These are phyloP conservation scores for Colletotrichum viniferum DNA, from an alignment of 2,329 filamentous ascomycete species.

Conservation along the genomic window DNA sequence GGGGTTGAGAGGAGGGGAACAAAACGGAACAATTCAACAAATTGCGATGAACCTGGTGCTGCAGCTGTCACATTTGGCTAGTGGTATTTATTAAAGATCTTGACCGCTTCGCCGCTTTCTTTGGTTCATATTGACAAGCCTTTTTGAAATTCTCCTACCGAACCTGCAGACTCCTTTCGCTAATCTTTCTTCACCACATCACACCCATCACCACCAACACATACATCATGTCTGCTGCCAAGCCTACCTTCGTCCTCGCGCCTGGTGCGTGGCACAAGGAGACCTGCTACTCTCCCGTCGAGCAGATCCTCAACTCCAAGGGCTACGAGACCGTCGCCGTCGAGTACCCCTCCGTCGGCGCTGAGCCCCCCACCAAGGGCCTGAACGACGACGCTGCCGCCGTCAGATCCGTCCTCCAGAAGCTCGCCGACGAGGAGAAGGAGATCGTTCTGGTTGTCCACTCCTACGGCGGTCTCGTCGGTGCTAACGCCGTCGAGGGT, in stretches of 20 bases:
- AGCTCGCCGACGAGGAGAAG: slow-evolving; percentile 36
- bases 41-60: neutral
- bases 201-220: neutral
- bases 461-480: slow-evolving; percentile 46
- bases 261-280: slow-evolving; percentile 43
- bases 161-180: neutral
- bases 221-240: neutral
- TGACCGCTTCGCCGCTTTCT: neutral
- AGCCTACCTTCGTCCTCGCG: slow-evolving; percentile 37
- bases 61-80: neutral
- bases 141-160: neutral
- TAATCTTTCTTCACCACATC: neutral
- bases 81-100: neutral
- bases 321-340: slow-evolving; percentile 36
- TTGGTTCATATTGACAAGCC: neutral
- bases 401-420: slow-evolving; percentile 28
- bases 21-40: neutral
- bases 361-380: slow-evolving; percentile 28
- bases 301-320: slow-evolving; percentile 29
- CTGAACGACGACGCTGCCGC: slow-evolving; percentile 34
- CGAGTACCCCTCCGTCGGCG: slow-evolving; percentile 35
- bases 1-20: neutral
- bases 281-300: slow-evolving; percentile 30
- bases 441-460: slow-evolving; percentile 47
- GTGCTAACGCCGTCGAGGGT: slow-evolving; percentile 39